A percentile compares a stretch with the other conserved stretches of the same genome.
These are phyloP conservation scores for Aaosphaeria pasadenensis DNA, from an alignment of 2,329 filamentous ascomycete genomes.

Conservation along the genomic window DNA sequence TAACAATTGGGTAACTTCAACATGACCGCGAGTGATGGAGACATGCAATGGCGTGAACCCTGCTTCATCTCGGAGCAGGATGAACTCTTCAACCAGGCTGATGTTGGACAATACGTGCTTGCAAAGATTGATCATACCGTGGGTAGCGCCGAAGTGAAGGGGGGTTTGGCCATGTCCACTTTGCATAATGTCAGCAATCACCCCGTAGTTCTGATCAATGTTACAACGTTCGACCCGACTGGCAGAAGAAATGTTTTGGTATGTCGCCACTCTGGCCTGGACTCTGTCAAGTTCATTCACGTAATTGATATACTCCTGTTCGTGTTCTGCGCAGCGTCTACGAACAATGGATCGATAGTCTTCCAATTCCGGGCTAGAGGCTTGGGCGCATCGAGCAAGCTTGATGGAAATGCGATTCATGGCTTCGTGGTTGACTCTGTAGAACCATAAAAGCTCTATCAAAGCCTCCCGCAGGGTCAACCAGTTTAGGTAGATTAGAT, in stretches of 20 bases:
- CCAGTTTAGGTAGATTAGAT: neutral
- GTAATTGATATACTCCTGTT: neutral
- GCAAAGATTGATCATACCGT: neutral
- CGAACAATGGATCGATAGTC: neutral
- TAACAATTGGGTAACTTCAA: neutral
- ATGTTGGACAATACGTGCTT: neutral
- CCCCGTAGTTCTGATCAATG: neutral
- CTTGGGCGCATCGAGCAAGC: neutral
- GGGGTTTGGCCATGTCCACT: neutral
- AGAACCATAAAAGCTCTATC: conserved; percentile 1
- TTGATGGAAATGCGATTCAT: conserved; percentile 1
- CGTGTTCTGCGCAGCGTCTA: neutral
- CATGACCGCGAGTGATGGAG: neutral
- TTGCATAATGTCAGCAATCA: neutral
- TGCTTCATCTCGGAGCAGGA: neutral
- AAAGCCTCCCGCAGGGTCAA: neutral
- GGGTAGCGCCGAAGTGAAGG: neutral
- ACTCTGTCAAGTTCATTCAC: neutral
- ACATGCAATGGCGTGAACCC: neutral
- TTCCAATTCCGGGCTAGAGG: neutral
- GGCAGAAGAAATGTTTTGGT: neutral
- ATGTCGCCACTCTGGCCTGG: neutral
- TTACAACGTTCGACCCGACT: neutral
- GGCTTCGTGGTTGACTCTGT: conserved; percentile 1
- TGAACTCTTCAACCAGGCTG: neutral